These are phyloP conservation scores for Inga laurina DNA, from an alignment of 306 rosid species.

Conservation along the genomic window DNA sequence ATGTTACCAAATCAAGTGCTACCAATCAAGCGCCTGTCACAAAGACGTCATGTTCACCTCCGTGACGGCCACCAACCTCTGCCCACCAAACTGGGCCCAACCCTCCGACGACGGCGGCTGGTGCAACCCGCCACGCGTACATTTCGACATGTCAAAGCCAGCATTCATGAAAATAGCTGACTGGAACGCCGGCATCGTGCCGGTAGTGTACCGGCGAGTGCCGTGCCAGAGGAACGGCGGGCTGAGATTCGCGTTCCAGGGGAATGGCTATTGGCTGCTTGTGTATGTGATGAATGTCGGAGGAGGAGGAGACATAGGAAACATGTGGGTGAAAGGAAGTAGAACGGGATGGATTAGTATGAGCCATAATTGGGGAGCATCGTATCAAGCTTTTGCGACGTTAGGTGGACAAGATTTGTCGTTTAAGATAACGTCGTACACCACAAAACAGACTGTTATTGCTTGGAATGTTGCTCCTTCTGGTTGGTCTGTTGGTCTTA, in stretches of 20 bases:
- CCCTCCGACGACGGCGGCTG: slow-evolving; percentile 83
- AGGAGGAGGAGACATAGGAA: slow-evolving; percentile 84
- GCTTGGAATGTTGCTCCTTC: slow-evolving; percentile 85
- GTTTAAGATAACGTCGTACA: slow-evolving; percentile 71
- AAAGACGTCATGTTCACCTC: slow-evolving; percentile 51
- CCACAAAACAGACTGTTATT: slow-evolving; percentile 58
- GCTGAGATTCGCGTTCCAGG: slow-evolving; percentile 72
- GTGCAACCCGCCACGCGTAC: slow-evolving; percentile 94
- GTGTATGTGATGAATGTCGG: slow-evolving; percentile 92
- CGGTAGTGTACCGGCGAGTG: slow-evolving; percentile 79
- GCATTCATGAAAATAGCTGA: slow-evolving; percentile 88
- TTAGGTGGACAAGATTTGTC: slow-evolving; percentile 78
- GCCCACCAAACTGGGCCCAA: slow-evolving; percentile 85
- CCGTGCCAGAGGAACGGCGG: slow-evolving; percentile 72
- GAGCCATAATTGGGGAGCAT: slow-evolving; percentile 99
- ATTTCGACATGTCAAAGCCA: slow-evolving; percentile 93
- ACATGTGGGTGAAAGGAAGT: slow-evolving; percentile 83
- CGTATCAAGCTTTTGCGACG: slow-evolving; percentile 85
- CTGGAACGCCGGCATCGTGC: slow-evolving; percentile 88
- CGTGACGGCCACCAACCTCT: slow-evolving; percentile 85
- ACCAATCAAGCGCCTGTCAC: slow-evolving; percentile 56
- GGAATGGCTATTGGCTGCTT: slow-evolving; percentile 89
- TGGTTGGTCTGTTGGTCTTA: slow-evolving; percentile 63
- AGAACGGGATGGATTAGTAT: slow-evolving; percentile 75
- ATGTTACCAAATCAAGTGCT: slow-evolving; percentile 79